phyloP scores from a whole-genome alignment of 2,329 filamentous ascomycete genomes.

The Ustulina deusta region DNA sequence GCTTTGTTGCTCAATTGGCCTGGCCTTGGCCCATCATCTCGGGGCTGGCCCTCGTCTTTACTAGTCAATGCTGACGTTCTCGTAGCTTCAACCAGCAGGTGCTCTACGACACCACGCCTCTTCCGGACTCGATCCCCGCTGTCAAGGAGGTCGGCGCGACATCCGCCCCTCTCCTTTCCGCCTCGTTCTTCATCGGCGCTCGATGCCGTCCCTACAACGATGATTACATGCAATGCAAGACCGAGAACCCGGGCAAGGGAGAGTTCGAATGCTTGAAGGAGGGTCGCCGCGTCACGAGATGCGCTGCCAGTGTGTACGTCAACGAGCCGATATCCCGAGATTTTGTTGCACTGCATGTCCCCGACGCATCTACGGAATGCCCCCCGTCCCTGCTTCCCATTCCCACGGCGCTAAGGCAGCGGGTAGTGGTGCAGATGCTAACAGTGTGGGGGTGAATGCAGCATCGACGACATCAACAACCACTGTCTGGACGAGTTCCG shows the following conservation, averaged over 20 bases:
- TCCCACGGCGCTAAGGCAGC: not conserved
- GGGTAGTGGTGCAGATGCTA: conserved; percentile 13
- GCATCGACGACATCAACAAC: conserved; percentile 95
- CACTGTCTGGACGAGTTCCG: conserved; percentile 92
- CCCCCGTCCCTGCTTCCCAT: not conserved
- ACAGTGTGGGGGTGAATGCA: conserved; percentile 53
- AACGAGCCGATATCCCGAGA: conserved; percentile 1
- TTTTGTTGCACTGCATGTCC: not conserved
- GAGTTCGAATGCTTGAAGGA: conserved; percentile 97
- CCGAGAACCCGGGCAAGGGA: conserved; percentile 87
- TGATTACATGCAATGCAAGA: conserved; percentile 99
- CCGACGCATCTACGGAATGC: not conserved
- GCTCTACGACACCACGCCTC: conserved; percentile 95
- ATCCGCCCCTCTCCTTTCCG: conserved; percentile 91
- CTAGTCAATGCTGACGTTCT: conserved; percentile 26
- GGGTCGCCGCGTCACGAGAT: conserved; percentile 94
- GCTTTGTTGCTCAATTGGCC: conserved; percentile 36
- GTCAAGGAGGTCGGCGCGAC: conserved; percentile 94
- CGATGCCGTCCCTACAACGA: conserved; percentile 96
- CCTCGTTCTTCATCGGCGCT: conserved; percentile 96
- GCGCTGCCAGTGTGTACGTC: conserved; percentile 93
- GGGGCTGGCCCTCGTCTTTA: not conserved
- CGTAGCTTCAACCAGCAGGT: conserved; percentile 91
- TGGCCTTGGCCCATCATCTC: not conserved
- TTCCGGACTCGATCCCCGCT: conserved; percentile 90